Conservation (phyloP, 179 eudicot species). For the Spinacia oleracea region DNA sequence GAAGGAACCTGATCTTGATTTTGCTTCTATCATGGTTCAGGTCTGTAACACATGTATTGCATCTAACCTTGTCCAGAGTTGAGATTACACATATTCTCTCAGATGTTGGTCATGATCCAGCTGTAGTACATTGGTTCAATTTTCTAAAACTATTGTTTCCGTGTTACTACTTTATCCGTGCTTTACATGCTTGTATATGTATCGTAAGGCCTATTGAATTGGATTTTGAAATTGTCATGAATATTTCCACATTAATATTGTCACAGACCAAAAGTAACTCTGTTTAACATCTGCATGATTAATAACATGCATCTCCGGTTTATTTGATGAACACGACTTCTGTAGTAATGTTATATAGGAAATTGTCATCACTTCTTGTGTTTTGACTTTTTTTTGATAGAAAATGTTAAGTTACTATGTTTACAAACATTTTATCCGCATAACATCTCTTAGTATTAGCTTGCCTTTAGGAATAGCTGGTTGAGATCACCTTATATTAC, state of each 20-base stretch:
- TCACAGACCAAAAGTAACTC: neutral
- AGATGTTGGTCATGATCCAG: neutral
- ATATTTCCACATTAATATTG: neutral
- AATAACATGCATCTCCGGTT: neutral
- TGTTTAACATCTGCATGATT: neutral
- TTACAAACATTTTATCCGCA: too few species aligned
- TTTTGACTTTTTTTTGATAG: too few species aligned
- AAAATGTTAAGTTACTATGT: too few species aligned
- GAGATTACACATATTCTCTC: slow-evolving; percentile 3
- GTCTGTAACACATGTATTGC: slow-evolving; percentile 30
- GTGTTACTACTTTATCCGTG: neutral
- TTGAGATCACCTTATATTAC: too few species aligned
- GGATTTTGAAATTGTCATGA: neutral
- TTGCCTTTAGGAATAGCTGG: neutral
- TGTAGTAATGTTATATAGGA: too few species aligned
- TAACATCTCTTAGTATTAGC: neutral
- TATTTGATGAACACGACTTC: neutral
- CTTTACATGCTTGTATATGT: neutral
- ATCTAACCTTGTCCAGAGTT: slow-evolving; percentile 3
- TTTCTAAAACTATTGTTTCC: neutral
- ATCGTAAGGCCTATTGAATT: too few species aligned
- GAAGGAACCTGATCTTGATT: slow-evolving; percentile 82
- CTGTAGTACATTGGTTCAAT: neutral
- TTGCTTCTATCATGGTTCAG: slow-evolving; percentile 98
- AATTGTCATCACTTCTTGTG: too few species aligned